A percentile compares a stretch with the other conserved stretches of the same genome.
Evolutionary conservation across 768 basidiomycete genomes (phyloP).

Genomic region (Coprinopsis sp.): DNA sequence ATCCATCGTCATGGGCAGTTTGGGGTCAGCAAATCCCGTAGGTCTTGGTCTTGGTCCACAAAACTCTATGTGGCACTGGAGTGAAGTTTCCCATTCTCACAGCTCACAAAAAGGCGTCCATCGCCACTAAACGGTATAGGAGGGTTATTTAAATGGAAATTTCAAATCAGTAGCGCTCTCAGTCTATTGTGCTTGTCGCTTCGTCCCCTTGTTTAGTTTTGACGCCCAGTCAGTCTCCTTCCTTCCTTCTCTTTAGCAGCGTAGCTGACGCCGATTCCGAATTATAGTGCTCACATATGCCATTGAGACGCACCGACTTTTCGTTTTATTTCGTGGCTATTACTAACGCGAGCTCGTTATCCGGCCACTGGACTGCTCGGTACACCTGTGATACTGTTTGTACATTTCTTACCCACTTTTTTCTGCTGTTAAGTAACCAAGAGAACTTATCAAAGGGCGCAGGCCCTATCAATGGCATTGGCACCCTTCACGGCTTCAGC

Average conservation of each 20-base stretch:
- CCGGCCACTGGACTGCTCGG: slow-evolving; percentile 68
- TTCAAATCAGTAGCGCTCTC: slow-evolving; percentile 52
- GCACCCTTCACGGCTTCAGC: too few relatives aligned
- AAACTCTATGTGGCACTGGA: neutral
- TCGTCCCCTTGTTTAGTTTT: slow-evolving; percentile 59
- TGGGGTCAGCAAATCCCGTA: slow-evolving; percentile 53
- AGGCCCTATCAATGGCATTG: too few relatives aligned
- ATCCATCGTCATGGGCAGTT: slow-evolving; percentile 49
- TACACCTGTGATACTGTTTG: too few relatives aligned
- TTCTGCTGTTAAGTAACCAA: too few relatives aligned
- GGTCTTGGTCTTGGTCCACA: neutral
- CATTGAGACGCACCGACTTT: slow-evolving; percentile 45
- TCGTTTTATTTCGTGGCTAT: slow-evolving; percentile 65
- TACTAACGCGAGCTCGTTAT: slow-evolving; percentile 58
- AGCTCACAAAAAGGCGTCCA: slow-evolving; percentile 46
- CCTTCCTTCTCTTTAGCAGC: neutral
- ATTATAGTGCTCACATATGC: slow-evolving; percentile 66
- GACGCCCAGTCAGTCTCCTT: slow-evolving; percentile 40
- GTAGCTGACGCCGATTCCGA: slow-evolving; percentile 11
- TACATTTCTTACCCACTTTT: too few relatives aligned
- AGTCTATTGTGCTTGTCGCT: slow-evolving; percentile 52
- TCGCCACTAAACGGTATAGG: slow-evolving; percentile 50
- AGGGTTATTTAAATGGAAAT: slow-evolving; percentile 49
- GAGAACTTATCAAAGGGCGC: too few relatives aligned
- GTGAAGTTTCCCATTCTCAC: neutral